A percentile compares a stretch with the other conserved stretches of the same genome.
phyloP scores from a whole-genome alignment of 768 basidiomycete genomes.

The Termitomyces sp. region DNA sequence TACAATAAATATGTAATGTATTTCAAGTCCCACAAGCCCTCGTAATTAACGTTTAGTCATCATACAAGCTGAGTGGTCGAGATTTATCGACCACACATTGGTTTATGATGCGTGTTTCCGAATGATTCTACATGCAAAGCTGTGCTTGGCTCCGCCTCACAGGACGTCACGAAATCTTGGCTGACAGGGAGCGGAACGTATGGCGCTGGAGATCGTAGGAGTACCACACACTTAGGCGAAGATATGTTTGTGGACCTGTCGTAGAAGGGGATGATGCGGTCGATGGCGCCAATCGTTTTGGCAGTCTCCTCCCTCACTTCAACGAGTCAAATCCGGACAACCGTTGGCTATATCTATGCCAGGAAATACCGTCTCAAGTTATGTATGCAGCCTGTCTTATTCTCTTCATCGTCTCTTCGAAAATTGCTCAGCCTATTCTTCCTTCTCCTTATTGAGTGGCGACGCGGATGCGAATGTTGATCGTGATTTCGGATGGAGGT shows the following conservation, averaged over 20 bases:
- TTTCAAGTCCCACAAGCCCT: neutral
- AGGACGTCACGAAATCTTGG: constrained; percentile 32
- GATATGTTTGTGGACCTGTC: neutral
- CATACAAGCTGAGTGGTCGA: neutral
- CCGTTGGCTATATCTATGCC: constrained; percentile 25
- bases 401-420: constrained; percentile 9
- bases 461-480: constrained; percentile 17
- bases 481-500: neutral
- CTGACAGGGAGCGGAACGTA: constrained; percentile 31
- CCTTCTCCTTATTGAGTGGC: constrained; percentile 7
- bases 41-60: neutral
- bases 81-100: no score
- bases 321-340: constrained; percentile 32
- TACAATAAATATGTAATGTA: neutral
- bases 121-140: constrained; percentile 41
- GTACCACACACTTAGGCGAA: constrained; percentile 42
- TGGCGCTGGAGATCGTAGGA: constrained; percentile 28
- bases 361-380: neutral
- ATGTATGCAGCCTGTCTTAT: neutral
- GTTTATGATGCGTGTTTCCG: constrained; percentile 20
- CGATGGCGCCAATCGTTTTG: constrained; percentile 29
- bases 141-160: constrained; percentile 41
- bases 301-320: constrained; percentile 32
- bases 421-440: neutral
- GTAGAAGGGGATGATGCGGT: neutral